Base-by-base conservation (phyloP, 2,329 filamentous ascomycete species). In the Aspergillus fumigatiaffinis region DNA sequence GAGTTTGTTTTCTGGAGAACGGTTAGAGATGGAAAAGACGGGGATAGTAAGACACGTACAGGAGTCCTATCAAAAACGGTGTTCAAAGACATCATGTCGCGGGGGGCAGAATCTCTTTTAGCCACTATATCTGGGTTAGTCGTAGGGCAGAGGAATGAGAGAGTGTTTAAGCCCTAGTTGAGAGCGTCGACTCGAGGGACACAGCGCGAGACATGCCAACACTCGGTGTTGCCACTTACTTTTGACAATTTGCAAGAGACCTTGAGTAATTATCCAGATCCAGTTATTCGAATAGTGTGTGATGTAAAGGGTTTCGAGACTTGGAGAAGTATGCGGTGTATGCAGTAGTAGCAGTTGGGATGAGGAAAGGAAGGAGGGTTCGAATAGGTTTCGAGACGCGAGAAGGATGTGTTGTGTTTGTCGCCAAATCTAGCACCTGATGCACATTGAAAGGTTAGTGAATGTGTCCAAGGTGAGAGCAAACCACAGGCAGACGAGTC, bases 91-190 rank as follows among this genome's bases (percentile, higher is more conserved):
- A 55, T 60, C 44, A 59, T 51, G 35, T 61, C 60, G 23, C 56
- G 60, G 49, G 62, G 55, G 53, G 60, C 50, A 55, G 63, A 63
- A 56, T 60, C 46, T 54, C 59, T 65, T 51, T 54, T 58, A 54
- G 59, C 58, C 64, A 66, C 63, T 66, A 46, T 28, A 23, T 41
- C 57, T 56, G 10, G 55, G 55, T 53, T 61, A 38, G 58, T 52
- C 44, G 52, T 55, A 35, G 44, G 35, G 44, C 29, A 46, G 26
- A 42, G 46, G 35, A 54, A 38, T 44, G 32, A 50, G 52, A 32
- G 26, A 26, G 49, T 23, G 21, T 41, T n/a, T 23, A 50, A 57
- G 55, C 54, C 50, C 54, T 56, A 52, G 52, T 23, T 42, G n/a
- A 20, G 48, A 25, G 26, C 17, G 20, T 20, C 6, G 26, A n/a